These are phyloP conservation scores for Casaregolazyma suthepensis DNA, from an alignment of 1,139 yeast species.

Conservation along the genomic window DNA sequence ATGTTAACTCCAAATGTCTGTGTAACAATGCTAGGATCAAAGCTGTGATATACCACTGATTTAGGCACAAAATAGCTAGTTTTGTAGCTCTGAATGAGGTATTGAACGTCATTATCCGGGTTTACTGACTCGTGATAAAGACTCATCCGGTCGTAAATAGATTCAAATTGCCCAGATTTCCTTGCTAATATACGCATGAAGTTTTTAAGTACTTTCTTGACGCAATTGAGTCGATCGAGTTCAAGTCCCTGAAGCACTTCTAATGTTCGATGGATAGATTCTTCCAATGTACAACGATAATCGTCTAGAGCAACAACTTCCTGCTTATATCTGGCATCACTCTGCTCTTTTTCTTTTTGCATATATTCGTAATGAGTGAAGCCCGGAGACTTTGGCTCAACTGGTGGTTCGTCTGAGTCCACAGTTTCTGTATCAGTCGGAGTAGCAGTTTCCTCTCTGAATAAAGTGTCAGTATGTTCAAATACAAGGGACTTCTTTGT, in stretches of 20 bases:
- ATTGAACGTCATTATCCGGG: slow-evolving; percentile 56
- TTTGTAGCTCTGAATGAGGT: slow-evolving; percentile 53
- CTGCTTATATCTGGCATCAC: slow-evolving; percentile 52
- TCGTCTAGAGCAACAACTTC: slow-evolving; percentile 55
- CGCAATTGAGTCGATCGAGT: slow-evolving; percentile 59
- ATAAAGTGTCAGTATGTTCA: slow-evolving; percentile 9
- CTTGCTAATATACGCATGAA: slow-evolving; percentile 48
- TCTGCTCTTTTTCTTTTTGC: slow-evolving; percentile 20
- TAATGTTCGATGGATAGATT: slow-evolving; percentile 57
- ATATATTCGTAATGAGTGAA: not conserved
- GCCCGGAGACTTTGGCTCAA: not conserved
- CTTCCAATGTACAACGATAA: slow-evolving; percentile 65
- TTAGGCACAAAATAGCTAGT: slow-evolving; percentile 71
- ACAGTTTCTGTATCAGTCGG: not conserved
- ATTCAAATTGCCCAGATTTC: slow-evolving; percentile 35
- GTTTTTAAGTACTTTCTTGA: slow-evolving; percentile 62
- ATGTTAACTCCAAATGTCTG: slow-evolving; percentile 82
- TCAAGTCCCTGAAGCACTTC: slow-evolving; percentile 73
- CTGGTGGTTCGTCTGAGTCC: slow-evolving; percentile 1
- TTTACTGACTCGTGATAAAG: slow-evolving; percentile 54
- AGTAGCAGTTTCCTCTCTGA: not conserved
- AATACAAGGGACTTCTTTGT: slow-evolving; percentile 42
- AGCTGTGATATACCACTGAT: slow-evolving; percentile 65
- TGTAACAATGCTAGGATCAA: slow-evolving; percentile 45
- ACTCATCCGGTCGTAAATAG: slow-evolving; percentile 43